phyloP scores from a whole-genome alignment of 2,329 filamentous ascomycete species.

The Neofusicoccum umdonicola region DNA sequence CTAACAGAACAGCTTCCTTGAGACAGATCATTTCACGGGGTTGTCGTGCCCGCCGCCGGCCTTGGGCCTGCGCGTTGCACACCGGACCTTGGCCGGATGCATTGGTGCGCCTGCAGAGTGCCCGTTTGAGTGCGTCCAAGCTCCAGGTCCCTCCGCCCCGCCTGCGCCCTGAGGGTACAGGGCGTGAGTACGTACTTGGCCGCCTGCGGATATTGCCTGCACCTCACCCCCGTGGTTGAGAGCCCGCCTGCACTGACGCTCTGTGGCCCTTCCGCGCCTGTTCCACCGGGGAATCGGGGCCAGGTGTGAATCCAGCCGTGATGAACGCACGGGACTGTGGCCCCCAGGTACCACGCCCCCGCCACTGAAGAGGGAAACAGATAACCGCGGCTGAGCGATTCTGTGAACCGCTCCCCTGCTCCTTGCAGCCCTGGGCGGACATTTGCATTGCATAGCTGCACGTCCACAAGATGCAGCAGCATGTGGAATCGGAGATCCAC shows the following conservation, averaged over 20 bases:
- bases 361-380: background rate
- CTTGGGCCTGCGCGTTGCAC: background rate
- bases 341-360: conserved; percentile 5
- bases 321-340: background rate
- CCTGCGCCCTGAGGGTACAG: background rate
- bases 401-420: conserved; percentile 1
- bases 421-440: conserved; percentile 6
- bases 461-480: conserved; percentile 10
- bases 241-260: background rate
- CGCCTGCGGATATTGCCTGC: conserved; percentile 10
- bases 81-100: background rate
- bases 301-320: background rate
- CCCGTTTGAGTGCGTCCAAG: conserved; percentile 3
- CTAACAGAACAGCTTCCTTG: background rate
- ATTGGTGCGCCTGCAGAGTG: conserved; percentile 3
- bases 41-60: background rate
- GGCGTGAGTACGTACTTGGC: background rate
- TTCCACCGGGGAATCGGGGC: conserved; percentile 7
- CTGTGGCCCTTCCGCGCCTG: background rate
- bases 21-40: background rate
- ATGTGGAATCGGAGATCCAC: conserved; percentile 10
- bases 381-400: conserved; percentile 5
- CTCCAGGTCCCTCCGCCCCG: background rate
- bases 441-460: conserved; percentile 1
- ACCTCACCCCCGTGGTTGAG: background rate